Percentiles rank a stretch among this genome's conserved stretches.
These are phyloP conservation scores for Nemania serpens DNA, from an alignment of 2,329 filamentous ascomycete genomes.

Conservation along the genomic window DNA sequence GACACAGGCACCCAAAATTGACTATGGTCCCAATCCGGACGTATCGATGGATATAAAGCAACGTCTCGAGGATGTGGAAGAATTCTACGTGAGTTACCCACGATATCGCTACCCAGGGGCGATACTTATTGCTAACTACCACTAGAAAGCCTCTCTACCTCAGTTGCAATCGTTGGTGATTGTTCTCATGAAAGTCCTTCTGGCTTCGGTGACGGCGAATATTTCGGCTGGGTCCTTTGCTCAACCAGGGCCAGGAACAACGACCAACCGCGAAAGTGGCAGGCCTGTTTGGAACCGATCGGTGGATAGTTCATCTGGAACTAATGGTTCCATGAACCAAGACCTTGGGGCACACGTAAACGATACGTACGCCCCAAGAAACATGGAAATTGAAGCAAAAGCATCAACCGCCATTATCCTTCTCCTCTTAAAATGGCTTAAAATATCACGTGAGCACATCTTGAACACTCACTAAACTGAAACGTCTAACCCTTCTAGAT, in stretches of 20 bases:
- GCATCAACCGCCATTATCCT: slow-evolving; percentile 88
- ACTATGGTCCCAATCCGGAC: slow-evolving; percentile 56
- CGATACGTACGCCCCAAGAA: slow-evolving; percentile 76
- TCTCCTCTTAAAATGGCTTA: slow-evolving; percentile 94
- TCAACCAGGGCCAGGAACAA: slow-evolving; percentile 47
- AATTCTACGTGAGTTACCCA: slow-evolving; percentile 74
- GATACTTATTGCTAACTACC: slow-evolving; percentile 37
- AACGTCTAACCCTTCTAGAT: slow-evolving; percentile 56
- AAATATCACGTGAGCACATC: slow-evolving; percentile 77
- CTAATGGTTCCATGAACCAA: slow-evolving; percentile 40
- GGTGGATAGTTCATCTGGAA: slow-evolving; percentile 39
- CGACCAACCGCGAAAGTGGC: slow-evolving; percentile 48
- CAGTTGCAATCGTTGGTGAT: slow-evolving; percentile 92
- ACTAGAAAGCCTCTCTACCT: slow-evolving; percentile 73
- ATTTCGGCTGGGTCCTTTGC: slow-evolving; percentile 62
- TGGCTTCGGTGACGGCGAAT: slow-evolving; percentile 86
- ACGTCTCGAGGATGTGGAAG: slow-evolving; percentile 77
- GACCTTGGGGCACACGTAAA: slow-evolving; percentile 63
- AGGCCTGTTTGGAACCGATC: slow-evolving; percentile 42
- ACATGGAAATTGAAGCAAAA: slow-evolving; percentile 86
- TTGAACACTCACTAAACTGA: not conserved
- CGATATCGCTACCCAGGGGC: slow-evolving; percentile 1
- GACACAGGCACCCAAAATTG: slow-evolving; percentile 47
- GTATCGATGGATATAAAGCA: slow-evolving; percentile 62
- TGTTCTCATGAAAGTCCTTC: slow-evolving; percentile 84